Evolutionary conservation across 179 eudicot genomes (phyloP).

Genomic region (Gypsophila paniculata): DNA sequence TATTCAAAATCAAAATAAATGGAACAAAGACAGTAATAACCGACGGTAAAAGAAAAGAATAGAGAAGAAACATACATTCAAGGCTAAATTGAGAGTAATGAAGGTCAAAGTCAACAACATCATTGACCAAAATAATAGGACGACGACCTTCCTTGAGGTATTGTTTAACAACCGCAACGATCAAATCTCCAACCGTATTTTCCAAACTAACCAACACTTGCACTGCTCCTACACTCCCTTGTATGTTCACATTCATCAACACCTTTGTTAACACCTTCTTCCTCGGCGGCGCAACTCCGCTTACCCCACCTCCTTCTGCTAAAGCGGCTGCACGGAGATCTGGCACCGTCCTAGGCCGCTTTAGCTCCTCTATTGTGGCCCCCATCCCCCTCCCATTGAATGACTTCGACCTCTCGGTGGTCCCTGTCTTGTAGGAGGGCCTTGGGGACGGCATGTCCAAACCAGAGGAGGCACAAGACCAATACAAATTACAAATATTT

Average conservation of each 20-base stretch:
- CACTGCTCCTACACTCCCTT: constrained; percentile 41
- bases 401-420: constrained; percentile 28
- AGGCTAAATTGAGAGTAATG: constrained; percentile 45
- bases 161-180: constrained; percentile 28
- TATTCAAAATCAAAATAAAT: too few relatives aligned
- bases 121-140: constrained; percentile 24
- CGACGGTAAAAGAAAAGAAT: too few relatives aligned
- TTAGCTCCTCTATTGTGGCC: constrained; percentile 17
- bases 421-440: constrained; percentile 9
- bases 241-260: constrained; percentile 37
- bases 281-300: neutral
- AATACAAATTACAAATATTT: neutral
- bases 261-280: constrained; percentile 31
- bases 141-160: constrained; percentile 40
- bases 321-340: constrained; percentile 16
- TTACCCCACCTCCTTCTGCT: neutral
- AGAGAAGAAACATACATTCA: constrained; percentile 24
- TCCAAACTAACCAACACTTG: constrained; percentile 36
- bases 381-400: constrained; percentile 25
- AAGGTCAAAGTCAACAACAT: constrained; percentile 30
- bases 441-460: constrained; percentile 30
- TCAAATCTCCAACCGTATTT: constrained; percentile 32
- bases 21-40: too few relatives aligned
- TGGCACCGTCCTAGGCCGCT: constrained; percentile 35
- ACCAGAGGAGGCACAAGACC: neutral